Evolutionary conservation across 495 filamentous ascomycete species (phyloP).

Genomic region (Penicillium canescens): DNA sequence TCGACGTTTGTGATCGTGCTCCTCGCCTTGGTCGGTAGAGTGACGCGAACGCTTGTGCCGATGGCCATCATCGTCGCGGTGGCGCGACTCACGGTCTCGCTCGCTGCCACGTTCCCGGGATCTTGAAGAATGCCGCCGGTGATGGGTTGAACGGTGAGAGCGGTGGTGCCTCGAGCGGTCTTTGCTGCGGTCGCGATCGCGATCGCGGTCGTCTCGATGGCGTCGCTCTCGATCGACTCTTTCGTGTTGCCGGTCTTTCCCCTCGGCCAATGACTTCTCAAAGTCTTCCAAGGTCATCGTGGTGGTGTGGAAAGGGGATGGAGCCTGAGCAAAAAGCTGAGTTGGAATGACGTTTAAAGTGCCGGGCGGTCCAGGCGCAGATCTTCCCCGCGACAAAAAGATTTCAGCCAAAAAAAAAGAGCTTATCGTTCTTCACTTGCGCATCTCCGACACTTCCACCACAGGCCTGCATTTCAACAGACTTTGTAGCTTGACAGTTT

Average conservation of each 20-base stretch:
- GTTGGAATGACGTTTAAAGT: slow-evolving; percentile 39
- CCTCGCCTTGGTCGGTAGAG: slow-evolving; percentile 43
- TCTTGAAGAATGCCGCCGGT: slow-evolving; percentile 48
- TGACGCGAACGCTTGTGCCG: slow-evolving; percentile 57
- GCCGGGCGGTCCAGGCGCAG: slow-evolving; percentile 33
- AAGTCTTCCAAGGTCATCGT: slow-evolving; percentile 57
- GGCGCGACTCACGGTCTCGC: slow-evolving; percentile 33
- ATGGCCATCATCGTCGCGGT: slow-evolving; percentile 46
- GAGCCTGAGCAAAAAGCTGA: slow-evolving; percentile 17
- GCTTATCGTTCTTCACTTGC: slow-evolving; percentile 16
- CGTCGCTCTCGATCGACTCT: slow-evolving; percentile 36
- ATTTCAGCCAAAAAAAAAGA: slow-evolving; percentile 26
- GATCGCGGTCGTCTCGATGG: slow-evolving; percentile 42
- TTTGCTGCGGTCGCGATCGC: slow-evolving; percentile 39
- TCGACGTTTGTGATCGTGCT: slow-evolving; percentile 38
- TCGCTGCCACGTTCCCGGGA: slow-evolving; percentile 37
- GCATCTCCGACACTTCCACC: background rate
- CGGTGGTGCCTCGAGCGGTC: slow-evolving; percentile 40
- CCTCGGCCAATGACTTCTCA: slow-evolving; percentile 50
- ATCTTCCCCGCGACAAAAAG: slow-evolving; percentile 38
- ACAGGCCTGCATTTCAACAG: background rate
- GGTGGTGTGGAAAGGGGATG: slow-evolving; percentile 4
- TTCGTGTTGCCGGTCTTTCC: slow-evolving; percentile 35
- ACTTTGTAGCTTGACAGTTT: background rate
- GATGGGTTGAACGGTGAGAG: slow-evolving; percentile 39